Base-by-base conservation (phyloP, 2,329 filamentous ascomycete genomes). In the Alternaria brassicae region DNA sequence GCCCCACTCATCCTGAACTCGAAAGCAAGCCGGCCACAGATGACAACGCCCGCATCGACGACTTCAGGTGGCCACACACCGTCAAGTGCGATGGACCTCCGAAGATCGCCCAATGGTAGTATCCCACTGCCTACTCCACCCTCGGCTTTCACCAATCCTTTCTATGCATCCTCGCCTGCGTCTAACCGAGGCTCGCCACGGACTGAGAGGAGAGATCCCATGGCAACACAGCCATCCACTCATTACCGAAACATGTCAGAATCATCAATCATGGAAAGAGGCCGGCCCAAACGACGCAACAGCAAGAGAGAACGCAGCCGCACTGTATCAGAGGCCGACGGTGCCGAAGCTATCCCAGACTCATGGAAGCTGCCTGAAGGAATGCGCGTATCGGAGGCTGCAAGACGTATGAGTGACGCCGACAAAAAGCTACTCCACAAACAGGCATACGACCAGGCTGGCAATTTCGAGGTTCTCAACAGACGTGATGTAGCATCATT, bases 401-500 rank as follows among this genome's bases (percentile, higher is more conserved):
- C 71, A 2, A 61, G 68, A 36, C 69, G 67, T 21, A 73, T 79
- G 66, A 70, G 70, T 32, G 68, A 75, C 21, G 63, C 67, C 9
- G 78, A 80, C 48, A 77, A 77, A 56, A 72, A 75, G 54, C 57
- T 66, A 23, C 68, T 80, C 19, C 74, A 78, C 39, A 74, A 76
- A 53, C 78, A 80, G 65, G 77, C 78, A 12, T 70, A 66, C 23
- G 72, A 74, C 47, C 77, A 80, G 56, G 77, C 77, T 15, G 72
- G 75, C 27, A 78, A 78, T 53, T 80, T 79, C 48, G 77, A 79
- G 58, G 72, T 80, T 19, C 68, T 80, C 30, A 74, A 77, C 57
- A 76, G 77, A 61, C 69, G 74, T 44, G 75, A 79, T 40, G 77
- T 79, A 32, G 64, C 73, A 50, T 79, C 81, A 17, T 81, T 92